These are phyloP conservation scores for Colletotrichum sp. DNA, from an alignment of 2,329 filamentous ascomycete genomes.

Conservation along the genomic window DNA sequence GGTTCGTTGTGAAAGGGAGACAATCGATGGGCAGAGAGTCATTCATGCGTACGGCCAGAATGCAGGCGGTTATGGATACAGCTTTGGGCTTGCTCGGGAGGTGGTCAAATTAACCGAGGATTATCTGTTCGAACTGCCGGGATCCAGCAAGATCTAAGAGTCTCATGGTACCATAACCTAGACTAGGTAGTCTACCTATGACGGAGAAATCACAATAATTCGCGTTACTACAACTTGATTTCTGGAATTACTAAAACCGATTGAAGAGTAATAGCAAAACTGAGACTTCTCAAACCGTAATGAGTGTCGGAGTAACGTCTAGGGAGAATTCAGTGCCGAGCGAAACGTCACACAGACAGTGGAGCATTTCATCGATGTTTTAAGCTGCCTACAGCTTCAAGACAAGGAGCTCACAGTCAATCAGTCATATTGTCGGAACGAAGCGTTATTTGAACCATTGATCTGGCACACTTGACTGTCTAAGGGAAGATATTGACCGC, in stretches of 20 bases:
- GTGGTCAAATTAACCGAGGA: background rate
- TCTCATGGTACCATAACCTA: no score
- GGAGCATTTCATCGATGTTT: background rate
- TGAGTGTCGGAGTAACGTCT: background rate
- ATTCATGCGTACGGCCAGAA: background rate
- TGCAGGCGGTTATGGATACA: background rate
- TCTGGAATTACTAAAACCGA: background rate
- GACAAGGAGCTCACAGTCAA: accelerated
- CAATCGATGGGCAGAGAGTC: background rate
- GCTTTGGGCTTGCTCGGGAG: background rate
- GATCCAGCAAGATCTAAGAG: background rate
- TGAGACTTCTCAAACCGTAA: background rate
- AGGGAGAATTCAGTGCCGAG: background rate
- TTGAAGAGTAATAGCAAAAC: background rate
- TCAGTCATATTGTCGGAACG: accelerated
- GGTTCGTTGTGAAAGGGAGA: background rate
- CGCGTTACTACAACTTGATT: background rate
- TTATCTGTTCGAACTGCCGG: background rate
- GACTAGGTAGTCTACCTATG: background rate
- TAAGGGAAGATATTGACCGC: background rate
- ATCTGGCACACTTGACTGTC: background rate
- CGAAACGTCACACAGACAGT: background rate
- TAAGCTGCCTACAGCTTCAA: background rate
- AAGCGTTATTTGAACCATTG: background rate
- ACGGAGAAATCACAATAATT: background rate